phyloP scores from a whole-genome alignment of 2,329 filamentous ascomycete species.

The Sordariomycetes sp. region DNA sequence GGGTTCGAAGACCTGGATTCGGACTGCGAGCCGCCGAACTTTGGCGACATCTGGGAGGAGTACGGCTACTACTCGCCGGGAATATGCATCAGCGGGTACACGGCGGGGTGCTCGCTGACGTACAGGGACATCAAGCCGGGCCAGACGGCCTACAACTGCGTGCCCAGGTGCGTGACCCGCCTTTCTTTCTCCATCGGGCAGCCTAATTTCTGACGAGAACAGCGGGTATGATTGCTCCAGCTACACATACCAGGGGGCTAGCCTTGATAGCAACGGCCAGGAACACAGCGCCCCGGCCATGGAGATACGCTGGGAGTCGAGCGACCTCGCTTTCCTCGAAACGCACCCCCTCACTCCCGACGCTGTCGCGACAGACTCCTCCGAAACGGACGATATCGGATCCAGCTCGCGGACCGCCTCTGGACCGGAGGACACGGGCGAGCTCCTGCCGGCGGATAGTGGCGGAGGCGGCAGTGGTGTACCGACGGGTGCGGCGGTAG shows the following conservation, averaged over 20 bases:
- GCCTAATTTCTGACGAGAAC: background rate
- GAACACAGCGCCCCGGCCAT: background rate
- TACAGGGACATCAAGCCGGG: background rate
- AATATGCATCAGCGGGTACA: background rate
- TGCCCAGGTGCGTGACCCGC: background rate
- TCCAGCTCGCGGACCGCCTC: background rate
- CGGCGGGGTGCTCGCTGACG: background rate
- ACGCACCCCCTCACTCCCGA: background rate
- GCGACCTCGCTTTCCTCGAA: background rate
- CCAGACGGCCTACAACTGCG: background rate
- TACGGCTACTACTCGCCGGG: background rate
- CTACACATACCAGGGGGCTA: background rate
- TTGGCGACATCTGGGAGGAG: background rate
- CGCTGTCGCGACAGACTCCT: background rate
- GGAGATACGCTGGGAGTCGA: background rate
- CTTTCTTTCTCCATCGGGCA: background rate
- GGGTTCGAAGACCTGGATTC: background rate
- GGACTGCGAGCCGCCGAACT: background rate
- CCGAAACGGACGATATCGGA: background rate
- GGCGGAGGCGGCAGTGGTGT: background rate
- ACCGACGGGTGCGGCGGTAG: background rate
- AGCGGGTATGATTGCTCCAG: background rate
- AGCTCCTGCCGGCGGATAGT: background rate
- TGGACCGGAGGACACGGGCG: background rate
- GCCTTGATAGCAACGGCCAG: background rate